A percentile compares a stretch with the other conserved stretches of the same genome.
Evolutionary conservation across 257 asterid genomes (phyloP).

Genomic region (Gardenia jasminoides): DNA sequence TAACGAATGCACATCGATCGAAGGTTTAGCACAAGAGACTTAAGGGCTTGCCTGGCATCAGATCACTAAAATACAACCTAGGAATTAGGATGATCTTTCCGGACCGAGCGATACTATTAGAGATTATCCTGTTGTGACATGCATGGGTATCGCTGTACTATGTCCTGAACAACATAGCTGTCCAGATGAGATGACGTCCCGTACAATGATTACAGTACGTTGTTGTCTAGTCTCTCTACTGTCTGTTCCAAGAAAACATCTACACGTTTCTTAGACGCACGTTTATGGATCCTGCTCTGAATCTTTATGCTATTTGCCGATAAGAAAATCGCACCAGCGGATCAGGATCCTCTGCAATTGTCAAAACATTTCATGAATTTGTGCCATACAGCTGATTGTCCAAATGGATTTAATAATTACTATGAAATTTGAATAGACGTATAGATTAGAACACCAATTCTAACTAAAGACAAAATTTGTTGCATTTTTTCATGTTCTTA

Average conservation of each 20-base stretch:
- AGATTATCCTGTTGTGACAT: neutral
- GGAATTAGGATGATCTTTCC: neutral
- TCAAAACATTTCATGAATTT: too few species aligned
- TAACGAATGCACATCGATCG: neutral
- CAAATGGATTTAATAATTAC: too few species aligned
- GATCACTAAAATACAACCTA: neutral
- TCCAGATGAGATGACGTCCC: slow-evolving; percentile 14
- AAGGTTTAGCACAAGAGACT: neutral
- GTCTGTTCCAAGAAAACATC: neutral
- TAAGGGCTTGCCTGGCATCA: neutral
- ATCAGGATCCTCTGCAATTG: too few species aligned
- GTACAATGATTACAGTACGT: slow-evolving; percentile 37
- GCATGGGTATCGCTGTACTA: neutral
- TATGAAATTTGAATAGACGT: too few species aligned
- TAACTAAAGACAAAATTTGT: too few species aligned
- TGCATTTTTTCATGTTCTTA: too few species aligned
- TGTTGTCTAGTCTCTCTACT: neutral
- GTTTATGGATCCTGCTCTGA: neutral
- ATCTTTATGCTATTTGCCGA: neutral
- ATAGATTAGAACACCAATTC: too few species aligned
- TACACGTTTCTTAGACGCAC: neutral
- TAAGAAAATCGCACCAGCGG: neutral
- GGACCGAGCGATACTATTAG: neutral
- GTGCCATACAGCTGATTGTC: too few species aligned
- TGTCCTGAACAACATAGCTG: slow-evolving; percentile 34